Percentiles rank a stretch among this genome's conserved stretches.
Evolutionary conservation across 179 eudicot species (phyloP).

Genomic region (Beta corolliflora): DNA sequence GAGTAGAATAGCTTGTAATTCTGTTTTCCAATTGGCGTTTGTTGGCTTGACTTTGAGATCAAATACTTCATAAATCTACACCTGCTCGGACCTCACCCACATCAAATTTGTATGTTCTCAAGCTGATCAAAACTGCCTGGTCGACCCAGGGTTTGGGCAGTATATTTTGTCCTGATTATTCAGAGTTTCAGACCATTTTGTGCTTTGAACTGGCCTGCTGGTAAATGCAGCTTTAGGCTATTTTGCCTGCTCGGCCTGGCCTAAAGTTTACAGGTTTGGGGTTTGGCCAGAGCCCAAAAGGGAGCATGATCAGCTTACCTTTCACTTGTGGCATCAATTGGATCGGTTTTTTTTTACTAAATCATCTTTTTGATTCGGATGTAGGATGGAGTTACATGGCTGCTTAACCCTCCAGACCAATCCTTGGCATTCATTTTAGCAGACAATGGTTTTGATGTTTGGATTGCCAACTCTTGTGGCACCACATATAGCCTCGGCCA

Average conservation of each 20-base stretch:
- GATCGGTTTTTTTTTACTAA: no score
- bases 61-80: no score
- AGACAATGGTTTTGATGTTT: conserved; percentile 73
- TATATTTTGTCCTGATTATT: no score
- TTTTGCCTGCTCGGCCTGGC: not conserved
- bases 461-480: conserved; percentile 66
- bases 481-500: conserved; percentile 60
- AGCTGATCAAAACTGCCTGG: no score
- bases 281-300: no score
- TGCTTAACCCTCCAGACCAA: conserved; percentile 50
- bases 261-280: no score
- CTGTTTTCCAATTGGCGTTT: not conserved
- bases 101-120: not conserved
- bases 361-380: not conserved
- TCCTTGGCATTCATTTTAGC: conserved; percentile 63
- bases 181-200: no score
- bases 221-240: no score
- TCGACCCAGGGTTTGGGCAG: no score
- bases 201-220: no score
- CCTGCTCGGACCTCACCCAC: no score
- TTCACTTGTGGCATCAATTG: not conserved
- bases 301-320: not conserved
- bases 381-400: conserved; percentile 68
- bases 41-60: no score
- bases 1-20: not conserved